Percentiles rank a stretch among this genome's conserved stretches.
Conservation (phyloP, 1,284 basidiomycete species). For the Wolfiporia cocos region DNA sequence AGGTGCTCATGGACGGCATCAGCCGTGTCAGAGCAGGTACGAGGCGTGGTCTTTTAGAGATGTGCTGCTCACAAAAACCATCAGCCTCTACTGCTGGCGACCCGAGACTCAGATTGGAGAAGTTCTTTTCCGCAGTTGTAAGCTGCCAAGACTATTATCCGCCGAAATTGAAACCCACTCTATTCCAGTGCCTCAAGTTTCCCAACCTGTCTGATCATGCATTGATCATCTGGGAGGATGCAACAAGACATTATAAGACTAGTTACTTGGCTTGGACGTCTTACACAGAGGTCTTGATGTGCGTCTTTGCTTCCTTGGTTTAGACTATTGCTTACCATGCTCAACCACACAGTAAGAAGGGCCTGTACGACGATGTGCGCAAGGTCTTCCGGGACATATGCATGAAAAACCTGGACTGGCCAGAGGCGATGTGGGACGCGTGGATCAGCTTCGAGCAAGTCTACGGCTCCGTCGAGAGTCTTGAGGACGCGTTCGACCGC, state of each 20-base stretch:
- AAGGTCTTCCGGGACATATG: constrained; percentile 59
- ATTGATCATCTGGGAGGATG: constrained; percentile 54
- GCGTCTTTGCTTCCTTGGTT: constrained; percentile 19
- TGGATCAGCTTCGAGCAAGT: constrained; percentile 85
- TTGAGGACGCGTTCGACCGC: constrained; percentile 64
- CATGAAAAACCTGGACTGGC: constrained; percentile 81
- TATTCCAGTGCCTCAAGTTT: constrained; percentile 38
- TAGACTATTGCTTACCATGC: background rate
- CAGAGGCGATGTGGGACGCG: constrained; percentile 86
- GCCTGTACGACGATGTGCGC: constrained; percentile 55
- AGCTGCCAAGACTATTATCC: constrained; percentile 21
- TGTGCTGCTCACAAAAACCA: background rate
- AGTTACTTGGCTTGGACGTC: constrained; percentile 67
- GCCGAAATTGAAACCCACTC: background rate
- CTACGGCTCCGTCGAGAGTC: constrained; percentile 65
- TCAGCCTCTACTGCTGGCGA: constrained; percentile 42
- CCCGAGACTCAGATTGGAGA: constrained; percentile 69
- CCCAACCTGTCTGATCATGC: constrained; percentile 46
- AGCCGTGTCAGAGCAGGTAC: constrained; percentile 51
- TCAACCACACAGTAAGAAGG: constrained; percentile 40
- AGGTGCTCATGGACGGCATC: constrained; percentile 55
- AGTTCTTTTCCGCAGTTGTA: constrained; percentile 71
- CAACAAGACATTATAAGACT: constrained; percentile 59
- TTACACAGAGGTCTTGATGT: constrained; percentile 68
- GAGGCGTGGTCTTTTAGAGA: constrained; percentile 6